Conservation (phyloP, 1,284 basidiomycete species). For the Agaricales sp. region DNA sequence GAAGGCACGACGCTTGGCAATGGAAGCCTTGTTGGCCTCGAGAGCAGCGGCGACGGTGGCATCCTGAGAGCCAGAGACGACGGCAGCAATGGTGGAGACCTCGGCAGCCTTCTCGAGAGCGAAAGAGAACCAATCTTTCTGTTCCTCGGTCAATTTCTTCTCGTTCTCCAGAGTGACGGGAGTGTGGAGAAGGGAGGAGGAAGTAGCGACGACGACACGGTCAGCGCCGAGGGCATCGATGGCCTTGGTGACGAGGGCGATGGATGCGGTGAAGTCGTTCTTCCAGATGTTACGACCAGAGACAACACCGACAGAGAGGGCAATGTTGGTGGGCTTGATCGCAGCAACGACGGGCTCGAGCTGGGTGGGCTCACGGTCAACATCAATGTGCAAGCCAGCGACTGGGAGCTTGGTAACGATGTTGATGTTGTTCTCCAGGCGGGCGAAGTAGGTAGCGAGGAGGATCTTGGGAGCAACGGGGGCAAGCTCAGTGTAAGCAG, state of each 20-base stretch:
- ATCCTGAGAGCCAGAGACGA: constrained; percentile 77
- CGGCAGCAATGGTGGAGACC: constrained; percentile 81
- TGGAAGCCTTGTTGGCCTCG: constrained; percentile 86
- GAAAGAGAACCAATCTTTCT: constrained; percentile 99
- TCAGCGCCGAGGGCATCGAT: constrained; percentile 73
- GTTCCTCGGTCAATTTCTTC: constrained; percentile 83
- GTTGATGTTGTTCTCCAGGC: constrained; percentile 87
- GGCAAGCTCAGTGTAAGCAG: constrained; percentile 77
- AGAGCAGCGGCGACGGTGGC: constrained; percentile 52
- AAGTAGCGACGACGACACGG: constrained; percentile 91
- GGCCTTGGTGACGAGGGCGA: constrained; percentile 82
- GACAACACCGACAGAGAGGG: constrained; percentile 92
- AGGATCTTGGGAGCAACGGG: constrained; percentile 86
- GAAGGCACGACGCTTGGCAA: constrained; percentile 92
- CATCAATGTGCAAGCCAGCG: constrained; percentile 93
- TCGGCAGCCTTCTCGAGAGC: constrained; percentile 95
- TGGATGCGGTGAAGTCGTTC: constrained; percentile 82
- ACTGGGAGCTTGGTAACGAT: constrained; percentile 92
- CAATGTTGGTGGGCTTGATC: constrained; percentile 72
- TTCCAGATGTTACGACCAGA: constrained; percentile 99
- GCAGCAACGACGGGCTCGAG: constrained; percentile 80
- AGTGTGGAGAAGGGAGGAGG: constrained; percentile 97
- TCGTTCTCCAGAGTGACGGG: constrained; percentile 93
- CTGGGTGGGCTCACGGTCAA: constrained; percentile 89
- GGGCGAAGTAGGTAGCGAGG: constrained; percentile 94